Base-by-base conservation (phyloP, 805 yeast species). In the Monosporozyma solicola region DNA sequence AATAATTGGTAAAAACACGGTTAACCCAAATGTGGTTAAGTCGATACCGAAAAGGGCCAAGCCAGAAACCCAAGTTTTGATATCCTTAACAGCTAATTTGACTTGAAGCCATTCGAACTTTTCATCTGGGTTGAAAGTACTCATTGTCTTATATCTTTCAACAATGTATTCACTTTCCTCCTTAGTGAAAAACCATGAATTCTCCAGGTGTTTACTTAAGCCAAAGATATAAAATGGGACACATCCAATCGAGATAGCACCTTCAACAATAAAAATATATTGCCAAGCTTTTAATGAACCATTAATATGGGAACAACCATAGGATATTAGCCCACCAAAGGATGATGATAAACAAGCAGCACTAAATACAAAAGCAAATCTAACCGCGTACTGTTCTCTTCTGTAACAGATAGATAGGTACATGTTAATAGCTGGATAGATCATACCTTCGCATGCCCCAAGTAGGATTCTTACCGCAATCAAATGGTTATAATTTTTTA, bases 311-410 rank as follows among this genome's bases (percentile, higher is more conserved):
- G 74, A 62, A 49, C 80, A 69, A 22, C 78, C 83, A 54, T 70
- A 74, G 0, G 77, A 74, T 31, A 78, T 70, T 25, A 77, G 64
- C n/a, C 85, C 84, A 50, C 82, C 81, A 62, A 80, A 78, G 1
- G 81, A 80, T 45, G 80, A 76, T 8, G 83, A 75, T 41, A 80
- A 61, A 53, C 80, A 77, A 9, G 84, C 77, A 31, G 80, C 75
- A 35, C 77, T 70, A 60, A 79, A 79, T 47, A 80, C 72, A 52
- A 73, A 71, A 5, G 80, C 74, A 55, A 76, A 67, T 48, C 83
- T 67, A 27, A 72, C 66, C 1, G 79, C 80, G 54, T 76, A 71
- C 58, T 79, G 82, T 49, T 70, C 67, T 53, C 77, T 70, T 48
- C 77, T 72, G 57, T 78, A 79, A 49, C 76, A 71, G 53, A 76